Evolutionary conservation across 176 grass and related monocot species (phyloP).

Genomic region (Metroxylon sagu): DNA sequence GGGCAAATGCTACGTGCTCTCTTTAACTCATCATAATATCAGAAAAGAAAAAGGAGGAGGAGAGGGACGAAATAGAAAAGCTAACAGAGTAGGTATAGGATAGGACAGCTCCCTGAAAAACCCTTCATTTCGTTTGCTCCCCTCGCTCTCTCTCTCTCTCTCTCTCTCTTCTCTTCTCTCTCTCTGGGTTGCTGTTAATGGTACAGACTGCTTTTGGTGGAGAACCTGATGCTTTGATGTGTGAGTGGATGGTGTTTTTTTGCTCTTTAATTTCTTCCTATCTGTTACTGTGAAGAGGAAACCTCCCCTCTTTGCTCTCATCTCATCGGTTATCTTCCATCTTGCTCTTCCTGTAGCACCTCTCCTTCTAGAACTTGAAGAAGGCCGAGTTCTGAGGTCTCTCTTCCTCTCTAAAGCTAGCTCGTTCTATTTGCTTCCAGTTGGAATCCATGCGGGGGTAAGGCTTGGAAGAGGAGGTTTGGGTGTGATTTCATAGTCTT

Average conservation of each 20-base stretch:
- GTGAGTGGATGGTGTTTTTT: constrained; percentile 21
- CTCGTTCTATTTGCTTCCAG: not conserved
- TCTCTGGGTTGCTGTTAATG: not conserved
- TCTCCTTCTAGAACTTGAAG: not conserved
- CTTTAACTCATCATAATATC: constrained; percentile 1
- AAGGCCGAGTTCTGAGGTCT: not conserved
- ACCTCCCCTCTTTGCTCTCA: constrained; percentile 7
- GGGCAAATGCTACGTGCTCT: not conserved
- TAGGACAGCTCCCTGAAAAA: constrained; percentile 46
- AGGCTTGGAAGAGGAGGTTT: not conserved
- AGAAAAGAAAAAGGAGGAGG: not conserved
- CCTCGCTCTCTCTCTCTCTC: too few species aligned
- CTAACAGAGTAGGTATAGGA: constrained; percentile 44
- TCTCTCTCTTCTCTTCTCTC: not conserved
- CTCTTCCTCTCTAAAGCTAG: not conserved
- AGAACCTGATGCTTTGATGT: constrained; percentile 8
- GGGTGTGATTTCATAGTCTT: not conserved
- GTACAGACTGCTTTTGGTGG: not conserved
- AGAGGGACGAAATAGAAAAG: constrained; percentile 19
- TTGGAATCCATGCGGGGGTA: not conserved
- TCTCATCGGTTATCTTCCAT: not conserved
- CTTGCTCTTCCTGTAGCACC: not conserved
- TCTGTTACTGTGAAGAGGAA: constrained; percentile 10
- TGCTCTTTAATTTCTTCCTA: constrained; percentile 24
- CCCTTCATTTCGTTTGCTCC: not conserved